Percentiles rank a stretch among this genome's conserved stretches.
phyloP scores from a whole-genome alignment of 2,329 filamentous ascomycete genomes.

The Calonectria henricotiae region DNA sequence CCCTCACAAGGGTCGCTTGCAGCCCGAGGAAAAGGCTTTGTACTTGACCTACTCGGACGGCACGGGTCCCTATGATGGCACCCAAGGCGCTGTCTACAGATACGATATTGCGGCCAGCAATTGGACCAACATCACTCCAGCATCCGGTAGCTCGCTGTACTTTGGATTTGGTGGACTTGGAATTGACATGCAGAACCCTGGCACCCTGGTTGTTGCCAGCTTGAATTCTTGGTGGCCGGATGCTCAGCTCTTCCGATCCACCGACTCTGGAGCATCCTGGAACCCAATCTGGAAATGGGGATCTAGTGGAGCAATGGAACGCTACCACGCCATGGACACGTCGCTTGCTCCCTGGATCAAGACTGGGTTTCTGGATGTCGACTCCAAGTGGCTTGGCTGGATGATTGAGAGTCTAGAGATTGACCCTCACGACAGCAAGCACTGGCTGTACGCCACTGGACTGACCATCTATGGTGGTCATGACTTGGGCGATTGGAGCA shows the following conservation, averaged over 20 bases:
- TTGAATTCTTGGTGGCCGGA: slow-evolving; percentile 76
- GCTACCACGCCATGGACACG: slow-evolving; percentile 65
- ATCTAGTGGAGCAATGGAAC: slow-evolving; percentile 63
- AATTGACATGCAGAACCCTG: slow-evolving; percentile 69
- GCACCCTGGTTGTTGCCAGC: slow-evolving; percentile 71
- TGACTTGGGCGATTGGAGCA: slow-evolving; percentile 72
- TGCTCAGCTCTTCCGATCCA: slow-evolving; percentile 71
- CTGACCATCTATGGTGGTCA: slow-evolving; percentile 70
- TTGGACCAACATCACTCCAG: slow-evolving; percentile 73
- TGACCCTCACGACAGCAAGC: slow-evolving; percentile 72
- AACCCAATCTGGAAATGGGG: slow-evolving; percentile 69
- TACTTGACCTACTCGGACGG: slow-evolving; percentile 72
- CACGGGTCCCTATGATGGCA: slow-evolving; percentile 72
- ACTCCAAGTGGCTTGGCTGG: slow-evolving; percentile 71
- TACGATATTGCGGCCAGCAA: slow-evolving; percentile 66
- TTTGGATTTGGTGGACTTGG: slow-evolving; percentile 73
- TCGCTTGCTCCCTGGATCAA: slow-evolving; percentile 70
- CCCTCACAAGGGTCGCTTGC: slow-evolving; percentile 70
- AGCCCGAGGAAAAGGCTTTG: slow-evolving; percentile 67
- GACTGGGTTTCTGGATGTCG: slow-evolving; percentile 64
- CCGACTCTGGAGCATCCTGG: slow-evolving; percentile 71
- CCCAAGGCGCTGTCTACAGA: slow-evolving; percentile 68
- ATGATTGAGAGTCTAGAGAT: slow-evolving; percentile 75
- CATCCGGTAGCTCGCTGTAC: slow-evolving; percentile 56
- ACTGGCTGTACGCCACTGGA: slow-evolving; percentile 76